Evolutionary conservation across 2,329 filamentous ascomycete genomes (phyloP), one percentile per base, ranked within the genome.

Genomic region (Talaromyces sp.): DNA sequence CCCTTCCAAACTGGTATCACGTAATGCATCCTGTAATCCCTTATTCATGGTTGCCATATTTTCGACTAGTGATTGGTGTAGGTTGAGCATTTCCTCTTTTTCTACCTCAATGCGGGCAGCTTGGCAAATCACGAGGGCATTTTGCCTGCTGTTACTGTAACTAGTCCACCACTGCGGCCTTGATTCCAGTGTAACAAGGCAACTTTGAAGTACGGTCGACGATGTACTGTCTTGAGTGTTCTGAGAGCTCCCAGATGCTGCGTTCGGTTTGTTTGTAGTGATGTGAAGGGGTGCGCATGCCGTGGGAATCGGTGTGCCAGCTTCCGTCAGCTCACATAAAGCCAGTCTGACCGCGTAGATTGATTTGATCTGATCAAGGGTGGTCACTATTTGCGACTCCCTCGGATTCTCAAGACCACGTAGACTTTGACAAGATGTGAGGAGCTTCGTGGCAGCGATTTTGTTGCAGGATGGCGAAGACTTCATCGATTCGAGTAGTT

Each of bases 271-370:
- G 49, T 56, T 67, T 0, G 71, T 66, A 7, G 76, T 73, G 4
- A 78, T 76, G 8, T 79, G 71, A 35, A 87, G 78, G 1, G 80
- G 71, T 19, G 73, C 66, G 64, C 86, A 89, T 26, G 79, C 66
- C 3, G 72, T 61, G 2, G 86, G 85, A 41, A 84, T 73, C 2
- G 70, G 59, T 17, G 81, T 77, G 11, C 80, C 78, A 2, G 83
- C 82, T 21, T 80, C 81, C 11, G 78, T 76, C 8, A 88, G 77
- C 67, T 89, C 86, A 65, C 87, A 89, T 9, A 87, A 76, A 11
- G 87, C 85, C 17, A 89, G 76, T 51, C 85, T 81, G 9, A 83
- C 82, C 2, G 86, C 85, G 64, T 86, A 89, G 32, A 84, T 77
- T 4, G 83, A 84, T 63, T 81, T 84, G 62, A 76, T 73, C 59